A percentile compares a stretch with the other conserved stretches of the same genome.
Evolutionary conservation across 768 basidiomycete species (phyloP).

Genomic region (Hypholoma fasciculare): DNA sequence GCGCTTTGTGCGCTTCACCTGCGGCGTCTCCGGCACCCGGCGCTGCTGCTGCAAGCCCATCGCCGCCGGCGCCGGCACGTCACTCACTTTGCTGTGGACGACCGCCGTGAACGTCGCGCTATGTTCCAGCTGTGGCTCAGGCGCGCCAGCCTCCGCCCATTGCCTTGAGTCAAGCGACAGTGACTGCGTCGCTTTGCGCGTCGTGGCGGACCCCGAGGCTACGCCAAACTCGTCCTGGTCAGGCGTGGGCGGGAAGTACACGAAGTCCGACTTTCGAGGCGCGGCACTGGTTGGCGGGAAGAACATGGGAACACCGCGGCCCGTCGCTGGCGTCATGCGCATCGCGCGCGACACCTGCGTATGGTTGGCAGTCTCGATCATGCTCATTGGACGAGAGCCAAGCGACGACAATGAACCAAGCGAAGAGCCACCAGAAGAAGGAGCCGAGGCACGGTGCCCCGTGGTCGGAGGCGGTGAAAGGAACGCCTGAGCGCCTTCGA

Average conservation of each 20-base stretch:
- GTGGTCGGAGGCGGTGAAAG: slow-evolving; percentile 22
- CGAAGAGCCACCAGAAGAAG: slow-evolving; percentile 17
- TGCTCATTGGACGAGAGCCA: slow-evolving; percentile 32
- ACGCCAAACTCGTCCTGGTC: slow-evolving; percentile 12
- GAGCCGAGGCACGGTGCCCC: slow-evolving; percentile 10
- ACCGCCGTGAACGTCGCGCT: slow-evolving; percentile 50
- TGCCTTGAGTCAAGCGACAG: slow-evolving; percentile 17
- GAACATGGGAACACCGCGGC: slow-evolving; percentile 37
- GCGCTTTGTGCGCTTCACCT: slow-evolving; percentile 26
- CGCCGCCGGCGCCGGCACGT: slow-evolving; percentile 27
- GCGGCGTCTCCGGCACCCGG: slow-evolving; percentile 28
- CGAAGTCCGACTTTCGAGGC: slow-evolving; percentile 31
- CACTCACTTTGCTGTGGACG: slow-evolving; percentile 56
- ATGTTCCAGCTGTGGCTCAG: slow-evolving; percentile 5
- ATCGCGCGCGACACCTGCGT: slow-evolving; percentile 34
- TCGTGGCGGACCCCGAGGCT: slow-evolving; percentile 10
- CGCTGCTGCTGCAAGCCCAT: slow-evolving; percentile 17
- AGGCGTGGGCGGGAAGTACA: slow-evolving; percentile 39
- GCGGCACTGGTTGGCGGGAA: slow-evolving; percentile 24
- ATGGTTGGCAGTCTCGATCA: slow-evolving; percentile 37
- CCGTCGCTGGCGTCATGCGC: slow-evolving; percentile 35
- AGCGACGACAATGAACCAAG: slow-evolving; percentile 18
- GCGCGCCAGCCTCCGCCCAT: slow-evolving; percentile 1
- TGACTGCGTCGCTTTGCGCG: slow-evolving; percentile 24
- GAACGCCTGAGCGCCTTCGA: slow-evolving; percentile 19